Evolutionary conservation across 2,329 filamentous ascomycete species (phyloP).

Genomic region (Penicillium sp.): DNA sequence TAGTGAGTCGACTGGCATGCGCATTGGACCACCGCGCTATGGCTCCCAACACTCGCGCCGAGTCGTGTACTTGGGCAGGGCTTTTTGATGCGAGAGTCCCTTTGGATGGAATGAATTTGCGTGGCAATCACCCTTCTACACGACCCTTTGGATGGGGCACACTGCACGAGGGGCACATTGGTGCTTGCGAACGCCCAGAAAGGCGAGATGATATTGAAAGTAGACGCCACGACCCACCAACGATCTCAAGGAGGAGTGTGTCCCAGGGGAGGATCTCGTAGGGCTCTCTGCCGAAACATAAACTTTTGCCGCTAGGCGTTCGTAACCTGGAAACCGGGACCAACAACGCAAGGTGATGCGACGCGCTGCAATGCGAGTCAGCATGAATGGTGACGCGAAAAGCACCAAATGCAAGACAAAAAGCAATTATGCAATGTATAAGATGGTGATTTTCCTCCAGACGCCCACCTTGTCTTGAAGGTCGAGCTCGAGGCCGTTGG

Average conservation of each 20-base stretch:
- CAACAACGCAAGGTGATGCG: conserved; percentile 21
- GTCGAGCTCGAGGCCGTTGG: conserved; percentile 7
- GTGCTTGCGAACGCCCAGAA: too few species aligned
- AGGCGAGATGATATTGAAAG: background rate
- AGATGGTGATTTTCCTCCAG: background rate
- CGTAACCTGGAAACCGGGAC: conserved; percentile 22
- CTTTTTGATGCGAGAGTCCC: conserved; percentile 1
- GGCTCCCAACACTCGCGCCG: conserved; percentile 1
- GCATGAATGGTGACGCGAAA: conserved; percentile 2
- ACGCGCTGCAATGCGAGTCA: conserved; percentile 21
- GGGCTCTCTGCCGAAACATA: conserved; percentile 11
- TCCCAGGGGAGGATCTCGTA: conserved; percentile 5
- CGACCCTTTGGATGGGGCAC: conserved; percentile 1
- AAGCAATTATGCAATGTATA: too few species aligned
- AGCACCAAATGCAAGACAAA: conserved; percentile 1
- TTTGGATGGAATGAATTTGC: too few species aligned
- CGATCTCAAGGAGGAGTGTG: conserved; percentile 3
- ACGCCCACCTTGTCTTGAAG: background rate
- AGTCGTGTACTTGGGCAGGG: background rate
- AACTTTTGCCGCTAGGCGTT: conserved; percentile 9
- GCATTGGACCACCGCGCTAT: conserved; percentile 10
- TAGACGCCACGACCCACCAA: conserved; percentile 1
- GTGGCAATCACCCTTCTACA: conserved; percentile 4
- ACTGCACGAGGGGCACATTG: background rate
- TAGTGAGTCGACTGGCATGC: conserved; percentile 19